Percentiles rank a stretch among this genome's conserved stretches.
These are phyloP conservation scores for Sphaerulina vaccinii DNA, from an alignment of 2,329 filamentous ascomycete species.

Conservation along the genomic window DNA sequence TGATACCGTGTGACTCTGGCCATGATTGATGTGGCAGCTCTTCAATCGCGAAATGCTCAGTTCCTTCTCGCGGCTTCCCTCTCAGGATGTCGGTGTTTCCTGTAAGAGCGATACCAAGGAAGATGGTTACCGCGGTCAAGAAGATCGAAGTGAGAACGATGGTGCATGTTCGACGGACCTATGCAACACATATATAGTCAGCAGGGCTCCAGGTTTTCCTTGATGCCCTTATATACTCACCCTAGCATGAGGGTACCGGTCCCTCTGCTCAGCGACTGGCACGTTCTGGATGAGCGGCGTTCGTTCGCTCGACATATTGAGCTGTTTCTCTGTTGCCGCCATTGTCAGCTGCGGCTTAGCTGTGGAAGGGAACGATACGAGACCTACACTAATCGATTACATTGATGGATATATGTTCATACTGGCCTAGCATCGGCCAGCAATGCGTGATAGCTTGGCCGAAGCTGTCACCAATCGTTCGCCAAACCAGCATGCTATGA, in stretches of 20 bases:
- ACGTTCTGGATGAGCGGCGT: constrained; percentile 68
- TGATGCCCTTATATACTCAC: constrained; percentile 21
- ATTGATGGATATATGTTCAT: constrained; percentile 10
- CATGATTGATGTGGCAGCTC: constrained; percentile 40
- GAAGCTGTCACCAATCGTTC: constrained; percentile 22
- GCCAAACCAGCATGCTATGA: constrained; percentile 21
- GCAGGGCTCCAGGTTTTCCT: background rate
- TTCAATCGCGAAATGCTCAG: constrained; percentile 24
- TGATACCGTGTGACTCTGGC: constrained; percentile 48
- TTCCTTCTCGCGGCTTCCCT: constrained; percentile 34
- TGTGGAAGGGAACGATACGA: background rate
- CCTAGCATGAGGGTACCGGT: constrained; percentile 50
- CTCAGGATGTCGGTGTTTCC: constrained; percentile 34
- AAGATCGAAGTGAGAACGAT: constrained; percentile 48
- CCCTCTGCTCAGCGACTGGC: constrained; percentile 52
- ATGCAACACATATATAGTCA: background rate
- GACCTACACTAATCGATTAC: too few species aligned
- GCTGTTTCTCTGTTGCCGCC: constrained; percentile 21
- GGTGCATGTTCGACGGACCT: constrained; percentile 65
- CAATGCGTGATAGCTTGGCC: constrained; percentile 23
- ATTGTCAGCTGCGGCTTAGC: constrained; percentile 16
- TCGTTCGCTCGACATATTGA: constrained; percentile 53
- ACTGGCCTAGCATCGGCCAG: constrained; percentile 15
- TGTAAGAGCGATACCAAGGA: constrained; percentile 41
- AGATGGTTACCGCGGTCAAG: constrained; percentile 38